phyloP scores from a whole-genome alignment of 306 rosid species.

The Cucumis hystrix region DNA sequence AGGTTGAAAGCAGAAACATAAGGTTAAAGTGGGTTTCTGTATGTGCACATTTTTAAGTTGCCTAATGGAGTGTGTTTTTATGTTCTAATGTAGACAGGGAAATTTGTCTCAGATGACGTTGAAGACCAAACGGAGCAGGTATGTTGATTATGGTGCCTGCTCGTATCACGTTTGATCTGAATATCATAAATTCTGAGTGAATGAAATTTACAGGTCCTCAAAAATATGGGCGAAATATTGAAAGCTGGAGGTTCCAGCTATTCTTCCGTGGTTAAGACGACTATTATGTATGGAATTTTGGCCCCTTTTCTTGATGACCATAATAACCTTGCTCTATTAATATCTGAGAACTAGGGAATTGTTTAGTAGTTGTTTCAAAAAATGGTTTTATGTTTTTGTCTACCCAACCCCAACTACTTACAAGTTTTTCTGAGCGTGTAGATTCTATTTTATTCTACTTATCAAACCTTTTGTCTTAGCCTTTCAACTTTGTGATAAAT shows the following conservation, averaged over 20 bases:
- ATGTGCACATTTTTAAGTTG: neutral
- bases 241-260: slow-evolving; percentile 68
- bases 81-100: slow-evolving; percentile 52
- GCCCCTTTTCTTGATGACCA: neutral
- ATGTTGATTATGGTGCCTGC: neutral
- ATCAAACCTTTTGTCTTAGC: neutral
- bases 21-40: neutral
- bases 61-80: neutral
- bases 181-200: neutral
- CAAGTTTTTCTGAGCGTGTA: neutral
- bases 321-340: neutral
- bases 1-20: neutral
- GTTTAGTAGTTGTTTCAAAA: neutral
- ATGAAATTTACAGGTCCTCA: slow-evolving; percentile 41
- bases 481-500: neutral
- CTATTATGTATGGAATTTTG: slow-evolving; percentile 48
- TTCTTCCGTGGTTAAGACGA: slow-evolving; percentile 85
- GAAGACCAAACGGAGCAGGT: slow-evolving; percentile 98
- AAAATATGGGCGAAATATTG: slow-evolving; percentile 90
- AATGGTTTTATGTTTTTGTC: neutral
- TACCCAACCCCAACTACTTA: neutral
- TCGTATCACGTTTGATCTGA: neutral
- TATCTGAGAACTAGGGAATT: neutral
- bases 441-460: neutral
- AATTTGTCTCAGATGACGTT: slow-evolving; percentile 60